Base-by-base conservation (phyloP, 495 filamentous ascomycete species). In the Tuber calosporum region DNA sequence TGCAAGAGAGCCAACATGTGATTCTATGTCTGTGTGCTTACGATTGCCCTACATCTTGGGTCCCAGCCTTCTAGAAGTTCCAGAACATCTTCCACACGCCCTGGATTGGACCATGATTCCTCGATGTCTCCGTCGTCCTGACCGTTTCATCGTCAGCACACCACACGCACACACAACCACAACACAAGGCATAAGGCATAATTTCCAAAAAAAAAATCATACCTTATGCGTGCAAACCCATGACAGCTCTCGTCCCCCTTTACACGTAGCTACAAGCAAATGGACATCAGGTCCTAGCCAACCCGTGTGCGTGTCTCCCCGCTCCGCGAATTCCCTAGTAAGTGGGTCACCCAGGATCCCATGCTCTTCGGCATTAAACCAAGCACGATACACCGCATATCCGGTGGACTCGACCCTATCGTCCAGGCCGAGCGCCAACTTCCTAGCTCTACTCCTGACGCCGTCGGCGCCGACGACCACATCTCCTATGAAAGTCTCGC, bases 201-300 rank as follows among this genome's bases (percentile, higher is more conserved):
- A 22, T 22, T 53, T 22, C 37, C 34, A 36, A 73, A 43, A 62
- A 37, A 53, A 17, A 68, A 53, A 38, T 71, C 81, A 73, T 77
- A 84, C 84, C 67, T 85, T 86, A 77, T 91, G 89, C 13, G 90
- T 91, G 43, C 90, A 86, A 22, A 91, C 90, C 90, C 89, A 92
- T 74, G 88, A 89, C 66, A 90, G 88, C 74, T 91, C 89, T 36
- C 83, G 84, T 1, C 89, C 89, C 69, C 85, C 84, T 82, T 90
- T 89, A 79, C 89, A 85, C 13, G 85, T 87, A 13, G 85, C 86
- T 43, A 87, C 87, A 68, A 90, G 84, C 80, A 90, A 89, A 81
- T 90, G 89, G 38, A 90, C 86, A 69, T 90, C 87, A 0, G 86
- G 87, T 0, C 89, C 88, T 69, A 88, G 82, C 80, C 85, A 89